Evolutionary conservation across 768 basidiomycete species (phyloP).

Genomic region (Panaeolus cyanescens): DNA sequence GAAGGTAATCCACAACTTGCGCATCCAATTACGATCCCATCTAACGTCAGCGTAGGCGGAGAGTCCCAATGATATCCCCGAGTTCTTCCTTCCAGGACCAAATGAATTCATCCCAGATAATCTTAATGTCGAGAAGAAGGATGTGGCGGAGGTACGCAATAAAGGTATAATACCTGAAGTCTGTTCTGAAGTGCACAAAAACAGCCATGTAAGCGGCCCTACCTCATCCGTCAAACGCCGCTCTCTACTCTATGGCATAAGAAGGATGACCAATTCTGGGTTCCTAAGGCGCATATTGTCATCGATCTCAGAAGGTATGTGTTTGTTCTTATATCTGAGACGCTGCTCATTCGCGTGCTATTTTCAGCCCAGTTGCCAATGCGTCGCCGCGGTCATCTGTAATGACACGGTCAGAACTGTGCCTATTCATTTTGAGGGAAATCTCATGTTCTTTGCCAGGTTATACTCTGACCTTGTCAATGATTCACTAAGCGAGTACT

Average conservation of each 20-base stretch:
- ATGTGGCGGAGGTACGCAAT: conserved; percentile 57
- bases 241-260: conserved; percentile 90
- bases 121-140: conserved; percentile 79
- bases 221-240: conserved; percentile 71
- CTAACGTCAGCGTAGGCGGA: conserved; percentile 48
- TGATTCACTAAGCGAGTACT: conserved; percentile 87
- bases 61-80: conserved; percentile 60
- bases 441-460: conserved; percentile 34
- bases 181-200: conserved; percentile 9
- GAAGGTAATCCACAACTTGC: conserved; percentile 35
- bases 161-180: neutral
- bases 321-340: neutral
- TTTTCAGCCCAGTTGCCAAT: conserved; percentile 55
- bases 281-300: conserved; percentile 82
- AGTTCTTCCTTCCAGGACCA: conserved; percentile 77
- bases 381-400: conserved; percentile 69
- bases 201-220: conserved; percentile 76
- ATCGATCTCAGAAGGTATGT: conserved; percentile 75
- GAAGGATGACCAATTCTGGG: conserved; percentile 96
- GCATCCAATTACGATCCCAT: conserved; percentile 5
- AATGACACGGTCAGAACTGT: conserved; percentile 59
- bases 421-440: neutral
- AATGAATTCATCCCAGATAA: conserved; percentile 93
- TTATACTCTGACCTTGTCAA: conserved; percentile 84
- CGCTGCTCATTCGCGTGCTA: neutral